Evolutionary conservation across 2,329 filamentous ascomycete genomes (phyloP), one percentile per base, ranked within the genome.

Genomic region (Ilyonectria robusta): DNA sequence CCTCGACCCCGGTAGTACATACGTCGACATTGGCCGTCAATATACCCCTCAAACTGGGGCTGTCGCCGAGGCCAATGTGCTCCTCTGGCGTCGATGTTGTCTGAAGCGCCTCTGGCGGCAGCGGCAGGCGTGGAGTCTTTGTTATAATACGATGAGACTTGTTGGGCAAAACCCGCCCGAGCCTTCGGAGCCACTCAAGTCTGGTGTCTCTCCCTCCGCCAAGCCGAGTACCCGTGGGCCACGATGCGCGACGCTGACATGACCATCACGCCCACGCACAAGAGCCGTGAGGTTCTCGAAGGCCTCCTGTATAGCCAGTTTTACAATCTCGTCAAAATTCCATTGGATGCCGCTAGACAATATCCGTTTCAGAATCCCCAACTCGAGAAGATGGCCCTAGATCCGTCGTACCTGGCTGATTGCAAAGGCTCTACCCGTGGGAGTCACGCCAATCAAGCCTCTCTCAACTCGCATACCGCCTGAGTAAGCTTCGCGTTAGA

Each of bases 301-400:
- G 50, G 31, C 50, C 50, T 54, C 50, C 50, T 37, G 50, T 54
- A 54, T 4, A 17, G 11, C 23, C 4, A 26, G 26, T 26, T 26
- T 5, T 6, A 26, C 6, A 26, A 26, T 26, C 26, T 26, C 26
- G 6, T 37, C 15, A 54, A 54, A 8, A 54, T 54, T 37, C 50
- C 50, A 54, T 54, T 54, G 37, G 9, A 54, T 8, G 10, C 15
- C 7, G 26, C 50, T 21, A 54, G n/a, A 7, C 26, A 54, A 31
- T 54, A 54, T 54, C 50, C 50, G 23, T 54, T 54, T 54, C n/a
- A 37, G 29, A 54, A 54, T 37, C 23, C 5, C 29, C 29, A 37
- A 11, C 29, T 54, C 29, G 26, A 37, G 11, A 54, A 31, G 50
- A 54, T 51, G 21, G 23, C 48, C 11, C 23, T 51, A 23, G 48